Base-by-base conservation (phyloP, 345 rosid genomes). In the Fremontodendron californicum region DNA sequence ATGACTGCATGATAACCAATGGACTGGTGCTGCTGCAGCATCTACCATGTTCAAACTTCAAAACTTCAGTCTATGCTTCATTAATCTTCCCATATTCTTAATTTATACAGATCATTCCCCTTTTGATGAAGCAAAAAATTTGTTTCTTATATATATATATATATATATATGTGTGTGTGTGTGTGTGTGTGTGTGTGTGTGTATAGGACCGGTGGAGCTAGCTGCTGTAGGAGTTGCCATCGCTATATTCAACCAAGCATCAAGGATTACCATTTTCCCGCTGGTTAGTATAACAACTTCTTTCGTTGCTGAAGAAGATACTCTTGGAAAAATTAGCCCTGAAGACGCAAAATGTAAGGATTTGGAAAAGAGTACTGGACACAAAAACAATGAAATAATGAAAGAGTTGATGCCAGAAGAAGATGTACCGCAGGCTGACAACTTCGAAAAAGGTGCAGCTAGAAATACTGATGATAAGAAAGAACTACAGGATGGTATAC, bases 211-310 rank as follows among this genome's bases (percentile, higher is more conserved):
- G 0, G 94, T 93, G 78, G 91, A 96, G 79, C 84, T 93, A 72
- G 99, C 98, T 15, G 99, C 99, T 6, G 99, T 96, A 11, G 99
- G 99, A 75, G 99, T 96, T n/a, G 80, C 99, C 25, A 92, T 96
- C 21, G 98, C 99, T 23, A 90, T 96, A 84, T 92, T 96, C 85
- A 94, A 96, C 76, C 99, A 96, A 88, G 97, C 97, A 60, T 96
- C 99, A 9, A 93, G 81, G 75, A 84, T 96, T 19, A 90, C 98
- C 13, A 90, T 92, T 48, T 94, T 92, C 82, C 99, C 99, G 1
- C 85, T 96, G 43, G 95, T 93, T 62, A 93, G 91, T 49, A 87
- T 96, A 54, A 93, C 99, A 21, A 96, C 99, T 71, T 93, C 98
- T 5, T 96, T 96, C 75, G 99, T 96, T 23, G 99, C 99, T 0